Base-by-base conservation (phyloP, 2,329 filamentous ascomycete species). In the Epichloe coenophiala region DNA sequence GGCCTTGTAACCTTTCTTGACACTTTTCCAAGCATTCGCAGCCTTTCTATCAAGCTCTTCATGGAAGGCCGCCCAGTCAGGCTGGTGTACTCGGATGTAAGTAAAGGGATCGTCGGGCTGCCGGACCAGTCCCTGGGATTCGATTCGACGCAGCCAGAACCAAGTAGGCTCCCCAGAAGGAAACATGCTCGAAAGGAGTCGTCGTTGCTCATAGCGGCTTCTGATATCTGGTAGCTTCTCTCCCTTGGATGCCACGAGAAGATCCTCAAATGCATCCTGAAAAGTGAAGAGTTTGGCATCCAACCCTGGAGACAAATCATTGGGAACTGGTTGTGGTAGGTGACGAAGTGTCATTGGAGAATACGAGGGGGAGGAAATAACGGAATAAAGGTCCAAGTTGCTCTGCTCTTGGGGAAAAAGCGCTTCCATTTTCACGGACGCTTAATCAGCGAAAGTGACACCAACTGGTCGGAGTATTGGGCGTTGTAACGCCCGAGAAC, bases 221-320 rank as follows among this genome's bases (percentile, higher is more conserved):
- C 56, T 55, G 21, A 75, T 68, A 19, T 72, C 65, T 4, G 67
- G 65, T 19, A 78, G 60, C 2, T 63, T 60, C 6, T 65, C 63
- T 4, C 69, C 70, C 13, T 69, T 66, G n/a, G 68, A 69, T 17
- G 70, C 68, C n/a, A 65, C 64, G 12, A 80, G 65, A 15, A 81
- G 69, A 54, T 80, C 77, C 57, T 80, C 76, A 54, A 80, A 79
- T 45, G 77, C 76, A 55, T 80, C 76, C 35, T 72, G 67, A 55
- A 77, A 80, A 8, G 73, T 75, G 57, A 77, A 77, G 36, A 65
- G 57, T 39, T 58, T 60, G 12, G 62, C 45, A 51, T 71, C 66
- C 35, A 64, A 53, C 43, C 64, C 63, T 4, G 61, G 53, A 8
- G 71, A 67, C 1, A 69, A 63, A 54, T 74, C 73, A 7, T 60